Conservation (phyloP, 23 red algal genomes). For the Agarophyton chilense region DNA sequence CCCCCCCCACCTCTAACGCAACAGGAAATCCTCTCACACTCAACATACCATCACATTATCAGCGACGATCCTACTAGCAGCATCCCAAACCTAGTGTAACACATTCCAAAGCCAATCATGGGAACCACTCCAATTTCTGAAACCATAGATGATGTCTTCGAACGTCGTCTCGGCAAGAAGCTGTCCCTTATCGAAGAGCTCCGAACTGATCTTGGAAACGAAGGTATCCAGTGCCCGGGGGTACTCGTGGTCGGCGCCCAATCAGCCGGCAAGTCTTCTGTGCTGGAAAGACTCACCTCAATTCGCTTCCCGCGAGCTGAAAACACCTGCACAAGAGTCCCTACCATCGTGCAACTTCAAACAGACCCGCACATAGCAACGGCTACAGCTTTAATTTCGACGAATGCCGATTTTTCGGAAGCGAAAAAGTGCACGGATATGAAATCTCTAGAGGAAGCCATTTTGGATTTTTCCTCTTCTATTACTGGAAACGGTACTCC, state of each 20-base stretch:
- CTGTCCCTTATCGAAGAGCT: constrained; percentile 36
- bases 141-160: not conserved
- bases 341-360: constrained; percentile 33
- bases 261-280: constrained; percentile 52
- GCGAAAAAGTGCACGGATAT: not conserved
- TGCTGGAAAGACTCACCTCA: constrained; percentile 30
- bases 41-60: too few relatives aligned
- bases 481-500: not conserved
- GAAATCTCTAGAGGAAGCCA: not conserved
- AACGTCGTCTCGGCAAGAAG: constrained; percentile 3
- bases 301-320: constrained; percentile 35
- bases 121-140: too few relatives aligned
- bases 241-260: constrained; percentile 50
- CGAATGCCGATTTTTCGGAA: constrained; percentile 1
- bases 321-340: constrained; percentile 49
- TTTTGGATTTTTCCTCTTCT: not conserved
- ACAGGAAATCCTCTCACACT: too few relatives aligned
- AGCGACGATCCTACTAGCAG: too few relatives aligned
- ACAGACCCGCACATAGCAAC: not conserved
- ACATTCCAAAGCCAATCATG: too few relatives aligned
- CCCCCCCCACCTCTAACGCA: too few relatives aligned
- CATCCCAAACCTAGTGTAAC: too few relatives aligned
- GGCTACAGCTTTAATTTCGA: not conserved
- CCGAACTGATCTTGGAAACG: not conserved
- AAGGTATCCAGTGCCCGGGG: constrained; percentile 43